A percentile compares a stretch with the other conserved stretches of the same genome.
phyloP scores from a whole-genome alignment of 2,329 filamentous ascomycete species.

The Zymoseptoria crescenta region DNA sequence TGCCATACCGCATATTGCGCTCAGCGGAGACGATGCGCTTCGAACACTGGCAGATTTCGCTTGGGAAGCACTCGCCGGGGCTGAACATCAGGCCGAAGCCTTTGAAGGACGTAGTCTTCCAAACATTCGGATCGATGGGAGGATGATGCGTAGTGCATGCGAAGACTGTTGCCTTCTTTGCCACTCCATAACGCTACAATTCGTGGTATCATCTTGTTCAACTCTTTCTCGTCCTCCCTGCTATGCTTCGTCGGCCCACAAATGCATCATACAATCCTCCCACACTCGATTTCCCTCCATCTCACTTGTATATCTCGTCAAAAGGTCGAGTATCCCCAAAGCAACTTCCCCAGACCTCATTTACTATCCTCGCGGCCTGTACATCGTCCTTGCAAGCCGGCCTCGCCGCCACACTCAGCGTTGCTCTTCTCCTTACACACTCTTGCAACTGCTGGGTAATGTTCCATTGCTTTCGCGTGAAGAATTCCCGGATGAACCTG shows the following conservation, averaged over 20 bases:
- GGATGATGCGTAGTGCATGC: not conserved
- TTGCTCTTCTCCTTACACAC: conserved; percentile 76
- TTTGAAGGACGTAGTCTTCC: no score
- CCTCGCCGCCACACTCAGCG: conserved; percentile 68
- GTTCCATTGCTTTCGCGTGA: conserved; percentile 76
- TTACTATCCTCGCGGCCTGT: conserved; percentile 80
- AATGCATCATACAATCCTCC: not conserved
- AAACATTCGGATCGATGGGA: no score
- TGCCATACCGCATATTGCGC: not conserved
- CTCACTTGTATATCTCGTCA: conserved; percentile 83
- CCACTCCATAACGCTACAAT: not conserved
- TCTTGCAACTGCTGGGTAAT: conserved; percentile 89
- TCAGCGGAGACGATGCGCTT: not conserved
- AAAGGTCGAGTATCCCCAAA: conserved; percentile 91
- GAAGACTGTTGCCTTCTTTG: not conserved
- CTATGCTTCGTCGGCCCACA: not conserved
- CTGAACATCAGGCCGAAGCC: not conserved
- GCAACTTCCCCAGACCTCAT: conserved; percentile 98
- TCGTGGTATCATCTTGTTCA: not conserved
- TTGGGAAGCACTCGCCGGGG: not conserved
- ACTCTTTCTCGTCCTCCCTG: not conserved
- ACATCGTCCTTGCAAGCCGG: conserved; percentile 77
- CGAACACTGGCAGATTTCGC: not conserved
- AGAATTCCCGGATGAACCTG: conserved; percentile 78
- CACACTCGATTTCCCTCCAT: not conserved